Conservation (phyloP, 108 stramenopile genomes). For the Epithemia pelagica region DNA sequence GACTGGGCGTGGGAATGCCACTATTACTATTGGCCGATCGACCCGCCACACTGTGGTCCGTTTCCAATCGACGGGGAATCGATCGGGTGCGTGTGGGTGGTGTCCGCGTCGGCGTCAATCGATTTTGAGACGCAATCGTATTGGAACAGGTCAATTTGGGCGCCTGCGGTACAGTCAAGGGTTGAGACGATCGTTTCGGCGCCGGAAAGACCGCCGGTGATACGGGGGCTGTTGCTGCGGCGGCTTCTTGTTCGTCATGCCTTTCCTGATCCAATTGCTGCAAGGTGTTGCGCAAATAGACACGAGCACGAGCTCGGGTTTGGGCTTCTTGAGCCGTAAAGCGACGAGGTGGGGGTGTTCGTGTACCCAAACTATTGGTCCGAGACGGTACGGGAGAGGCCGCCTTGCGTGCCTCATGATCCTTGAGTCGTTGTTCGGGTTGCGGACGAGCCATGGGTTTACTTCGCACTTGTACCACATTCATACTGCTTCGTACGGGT, state of each 20-base stretch:
- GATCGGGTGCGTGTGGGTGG: neutral
- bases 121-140: neutral
- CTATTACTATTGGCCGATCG: neutral
- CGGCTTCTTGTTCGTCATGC: neutral
- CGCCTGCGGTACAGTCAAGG: neutral
- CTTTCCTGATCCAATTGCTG: neutral
- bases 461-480: no score
- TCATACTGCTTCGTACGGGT: no score
- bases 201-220: neutral
- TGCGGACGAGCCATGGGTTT: no score
- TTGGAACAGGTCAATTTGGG: neutral
- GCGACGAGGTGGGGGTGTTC: no score
- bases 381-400: no score
- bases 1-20: neutral
- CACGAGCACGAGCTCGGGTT: neutral
- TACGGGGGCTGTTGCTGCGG: neutral
- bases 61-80: neutral
- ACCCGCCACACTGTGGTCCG: neutral
- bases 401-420: no score
- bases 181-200: neutral
- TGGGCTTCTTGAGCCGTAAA: neutral
- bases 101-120: neutral
- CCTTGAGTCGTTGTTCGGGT: no score
- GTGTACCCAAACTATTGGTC: no score
- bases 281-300: neutral